phyloP scores from a whole-genome alignment of 495 filamentous ascomycete species.

The Penicillium herquei region DNA sequence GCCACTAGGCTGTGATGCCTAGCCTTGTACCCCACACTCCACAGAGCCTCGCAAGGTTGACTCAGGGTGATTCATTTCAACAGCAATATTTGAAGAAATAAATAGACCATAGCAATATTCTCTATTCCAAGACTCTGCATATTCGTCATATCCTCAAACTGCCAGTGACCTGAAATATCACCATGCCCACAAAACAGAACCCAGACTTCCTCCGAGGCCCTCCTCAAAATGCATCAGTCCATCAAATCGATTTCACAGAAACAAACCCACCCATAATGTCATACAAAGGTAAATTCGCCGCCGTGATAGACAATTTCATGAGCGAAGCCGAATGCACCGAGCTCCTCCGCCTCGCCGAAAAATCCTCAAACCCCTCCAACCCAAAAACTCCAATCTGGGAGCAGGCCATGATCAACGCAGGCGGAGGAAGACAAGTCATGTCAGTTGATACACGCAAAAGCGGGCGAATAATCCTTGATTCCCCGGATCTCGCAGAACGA shows the following conservation, averaged over 20 bases:
- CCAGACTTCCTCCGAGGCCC: slow-evolving; percentile 20
- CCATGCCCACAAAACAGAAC: slow-evolving; percentile 12
- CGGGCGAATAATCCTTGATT: slow-evolving; percentile 74
- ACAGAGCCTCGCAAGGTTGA: too few species aligned
- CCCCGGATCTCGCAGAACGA: slow-evolving; percentile 55
- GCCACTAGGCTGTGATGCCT: too few species aligned
- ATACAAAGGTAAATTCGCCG: slow-evolving; percentile 55
- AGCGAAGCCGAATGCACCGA: slow-evolving; percentile 58
- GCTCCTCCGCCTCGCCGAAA: slow-evolving; percentile 57
- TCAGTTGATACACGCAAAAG: slow-evolving; percentile 60
- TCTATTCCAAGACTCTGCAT: too few species aligned
- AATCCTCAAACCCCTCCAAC: slow-evolving; percentile 11
- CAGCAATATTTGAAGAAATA: too few species aligned
- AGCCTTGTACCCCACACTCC: too few species aligned
- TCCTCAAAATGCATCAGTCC: slow-evolving; percentile 23
- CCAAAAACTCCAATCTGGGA: slow-evolving; percentile 28
- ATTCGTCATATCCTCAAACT: not conserved
- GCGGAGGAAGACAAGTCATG: slow-evolving; percentile 57
- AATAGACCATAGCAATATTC: too few species aligned
- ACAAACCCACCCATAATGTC: slow-evolving; percentile 50
- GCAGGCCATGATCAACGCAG: slow-evolving; percentile 59
- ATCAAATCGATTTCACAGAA: slow-evolving; percentile 50
- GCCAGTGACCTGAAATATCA: not conserved
- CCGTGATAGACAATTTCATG: slow-evolving; percentile 63
- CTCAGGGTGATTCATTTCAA: too few species aligned